Evolutionary conservation across 2,329 filamentous ascomycete genomes (phyloP), one percentile per base, ranked within the genome.

Genomic region (Hypoxylon sp.): DNA sequence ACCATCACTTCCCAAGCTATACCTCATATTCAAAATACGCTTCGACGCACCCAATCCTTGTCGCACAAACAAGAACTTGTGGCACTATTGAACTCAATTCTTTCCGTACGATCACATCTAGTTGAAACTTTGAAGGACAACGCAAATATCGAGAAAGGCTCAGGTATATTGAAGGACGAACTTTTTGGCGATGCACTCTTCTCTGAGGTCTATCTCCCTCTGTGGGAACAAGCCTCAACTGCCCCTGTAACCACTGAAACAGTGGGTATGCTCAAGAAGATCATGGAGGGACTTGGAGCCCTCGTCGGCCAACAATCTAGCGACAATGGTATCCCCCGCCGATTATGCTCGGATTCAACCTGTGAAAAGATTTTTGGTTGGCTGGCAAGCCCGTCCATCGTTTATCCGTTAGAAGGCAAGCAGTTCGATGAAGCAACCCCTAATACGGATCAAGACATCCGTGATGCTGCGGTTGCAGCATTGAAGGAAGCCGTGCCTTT

Each of bases 11-110:
- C 84, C 1, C 78, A 80, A 10, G 79, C 87, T 38, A 79, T 86
- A 3, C 81, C 85, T 2, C 75, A 79, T 30, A 79, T 87, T 34
- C 84, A 84, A 63, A 82, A 83, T 57, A 85, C 84, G 36, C 75
- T 89, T 9, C 82, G 81, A 32, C 82, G 86, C 64, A 81, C 83
- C 1, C 85, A 85, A 70, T 84, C 85, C 0, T 75, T 81, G 3
- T 77, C 80, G 2, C 86, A 89, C 65, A 83, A 82, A 30, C 80
- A 82, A n/a, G 84, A 87, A 63, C 79, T 89, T 1, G 72, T 88
- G 1, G 81, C 82, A 17, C 77, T 89, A 1, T 71, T 88, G 4
- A 84, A 85, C 56, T 83, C 85, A 1, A 75, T 87, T 6, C 76
- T 89, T 10, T 59, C 69, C 9, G 63, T 77, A 45, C 72, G 77